Conservation (phyloP, 148 eudicot species). For the Talinum fruticosum region DNA sequence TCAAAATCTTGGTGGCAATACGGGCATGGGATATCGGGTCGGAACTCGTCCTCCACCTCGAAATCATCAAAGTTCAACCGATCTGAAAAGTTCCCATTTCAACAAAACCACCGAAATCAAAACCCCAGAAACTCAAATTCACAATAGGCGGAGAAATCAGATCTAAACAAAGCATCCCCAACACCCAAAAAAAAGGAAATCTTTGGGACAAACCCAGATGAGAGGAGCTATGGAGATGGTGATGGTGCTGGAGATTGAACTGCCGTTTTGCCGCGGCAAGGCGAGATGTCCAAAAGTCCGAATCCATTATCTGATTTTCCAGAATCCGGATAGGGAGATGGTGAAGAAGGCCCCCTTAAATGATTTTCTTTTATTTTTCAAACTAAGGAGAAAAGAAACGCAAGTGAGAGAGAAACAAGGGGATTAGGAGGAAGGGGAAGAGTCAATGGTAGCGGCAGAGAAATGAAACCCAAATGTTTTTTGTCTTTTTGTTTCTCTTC, state of each 20-base stretch:
- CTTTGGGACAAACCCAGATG: constrained; percentile 47
- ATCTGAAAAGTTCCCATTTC: constrained; percentile 47
- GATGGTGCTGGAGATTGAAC: constrained; percentile 57
- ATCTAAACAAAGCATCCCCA: constrained; percentile 1
- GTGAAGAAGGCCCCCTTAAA: background rate
- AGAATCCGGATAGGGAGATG: constrained; percentile 2
- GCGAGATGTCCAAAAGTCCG: constrained; percentile 83
- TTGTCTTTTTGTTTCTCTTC: background rate
- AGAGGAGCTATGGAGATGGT: constrained; percentile 35
- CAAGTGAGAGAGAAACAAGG: constrained; percentile 16
- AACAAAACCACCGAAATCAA: constrained; percentile 12
- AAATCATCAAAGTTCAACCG: constrained; percentile 73
- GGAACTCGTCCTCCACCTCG: constrained; percentile 74
- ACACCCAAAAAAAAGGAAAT: background rate
- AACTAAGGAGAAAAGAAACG: constrained; percentile 1
- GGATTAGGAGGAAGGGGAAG: background rate
- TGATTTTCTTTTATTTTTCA: background rate
- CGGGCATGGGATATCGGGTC: constrained; percentile 81
- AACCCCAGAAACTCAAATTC: constrained; percentile 12
- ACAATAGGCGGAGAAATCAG: background rate
- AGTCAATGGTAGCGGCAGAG: background rate
- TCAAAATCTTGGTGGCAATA: constrained; percentile 88
- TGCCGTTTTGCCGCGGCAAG: constrained; percentile 82
- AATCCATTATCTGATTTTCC: constrained; percentile 50
- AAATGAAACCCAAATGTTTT: background rate